Evolutionary conservation across 2,329 filamentous ascomycete genomes (phyloP), one percentile per base, ranked within the genome.

Genomic region (Ambrosiella xylebori): DNA sequence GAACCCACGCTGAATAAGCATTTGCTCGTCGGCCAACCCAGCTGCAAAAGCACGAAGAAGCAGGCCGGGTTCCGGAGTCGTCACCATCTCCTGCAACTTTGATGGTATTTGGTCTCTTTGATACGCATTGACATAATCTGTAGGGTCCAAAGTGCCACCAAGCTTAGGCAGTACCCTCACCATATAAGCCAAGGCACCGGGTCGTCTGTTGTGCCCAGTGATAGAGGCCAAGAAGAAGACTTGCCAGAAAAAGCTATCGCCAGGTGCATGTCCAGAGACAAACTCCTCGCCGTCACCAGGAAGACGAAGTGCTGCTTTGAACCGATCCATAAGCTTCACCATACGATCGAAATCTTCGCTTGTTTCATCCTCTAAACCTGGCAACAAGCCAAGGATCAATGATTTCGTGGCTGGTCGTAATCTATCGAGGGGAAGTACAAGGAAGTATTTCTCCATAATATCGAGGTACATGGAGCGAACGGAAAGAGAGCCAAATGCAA

Each of bases 301-400:
- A 36, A 81, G 72, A 59, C 82, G 76, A 64, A 89, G 79, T 53
- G 80, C 77, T 60, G 77, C 71, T 65, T 90, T 88, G 67, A 97
- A 82, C 59, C 79, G 82, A 64, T 93, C 85, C 52, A 97, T 68
- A 8, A 95, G 80, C 59, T 78, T 80, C 58, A 95, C 69, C 1
- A 90, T 94, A 57, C 86, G 80, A 62, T 97, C 91, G 68, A 97
- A 98, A 67, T 98, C 94, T 67, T 98, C 93, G 63, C 90, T 94
- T 7, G 88, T 94, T 68, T 97, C 93, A 63, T 98, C 93, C 69
- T 98, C 93, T 2, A 98, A 71, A 0, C 90, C 93, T 0, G 93
- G 93, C 2, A 98, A 74, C 37, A 98, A 74, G n/a, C 88, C 85
- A 17, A 98, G 73, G 61, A 97, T 83, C 12, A 97, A 80, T 7